Percentiles rank a stretch among this genome's conserved stretches.
These are phyloP conservation scores for Leucosporidium scottii DNA, from an alignment of 768 basidiomycete genomes.

Conservation along the genomic window DNA sequence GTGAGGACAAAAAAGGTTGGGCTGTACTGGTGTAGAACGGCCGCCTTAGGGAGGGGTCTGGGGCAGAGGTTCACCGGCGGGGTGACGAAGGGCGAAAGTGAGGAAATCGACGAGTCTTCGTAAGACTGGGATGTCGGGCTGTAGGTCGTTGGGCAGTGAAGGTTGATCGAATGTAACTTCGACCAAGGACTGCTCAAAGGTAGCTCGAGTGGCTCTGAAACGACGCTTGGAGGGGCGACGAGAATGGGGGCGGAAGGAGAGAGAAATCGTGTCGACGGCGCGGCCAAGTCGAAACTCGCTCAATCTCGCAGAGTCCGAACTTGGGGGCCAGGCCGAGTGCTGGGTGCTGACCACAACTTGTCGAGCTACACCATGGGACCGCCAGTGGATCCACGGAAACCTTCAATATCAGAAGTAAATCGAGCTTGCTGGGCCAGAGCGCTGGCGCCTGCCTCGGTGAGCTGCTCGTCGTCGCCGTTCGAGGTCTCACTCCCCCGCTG, in stretches of 20 bases:
- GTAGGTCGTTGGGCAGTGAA: background rate
- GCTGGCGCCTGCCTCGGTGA: background rate
- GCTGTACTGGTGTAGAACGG: too few relatives aligned
- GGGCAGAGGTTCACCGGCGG: too few relatives aligned
- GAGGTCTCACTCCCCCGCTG: background rate
- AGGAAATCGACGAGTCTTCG: too few relatives aligned
- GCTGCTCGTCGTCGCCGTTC: background rate
- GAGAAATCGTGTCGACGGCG: too few relatives aligned
- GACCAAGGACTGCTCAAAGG: background rate
- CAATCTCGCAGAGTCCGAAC: too few relatives aligned
- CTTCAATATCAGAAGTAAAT: slow-evolving; percentile 2
- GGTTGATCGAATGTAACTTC: slow-evolving; percentile 6
- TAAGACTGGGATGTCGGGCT: background rate
- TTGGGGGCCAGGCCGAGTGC: too few relatives aligned
- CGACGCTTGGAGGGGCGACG: background rate
- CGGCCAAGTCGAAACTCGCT: too few relatives aligned
- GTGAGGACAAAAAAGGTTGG: background rate
- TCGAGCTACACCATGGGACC: background rate
- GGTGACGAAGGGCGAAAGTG: too few relatives aligned
- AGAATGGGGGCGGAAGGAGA: background rate
- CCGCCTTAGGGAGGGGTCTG: too few relatives aligned
- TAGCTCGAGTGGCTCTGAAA: background rate
- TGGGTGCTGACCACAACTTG: background rate
- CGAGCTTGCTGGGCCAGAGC: slow-evolving; percentile 12
- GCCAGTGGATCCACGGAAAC: background rate